Base-by-base conservation (phyloP, 805 yeast species). In the Barnettozyma populi region DNA sequence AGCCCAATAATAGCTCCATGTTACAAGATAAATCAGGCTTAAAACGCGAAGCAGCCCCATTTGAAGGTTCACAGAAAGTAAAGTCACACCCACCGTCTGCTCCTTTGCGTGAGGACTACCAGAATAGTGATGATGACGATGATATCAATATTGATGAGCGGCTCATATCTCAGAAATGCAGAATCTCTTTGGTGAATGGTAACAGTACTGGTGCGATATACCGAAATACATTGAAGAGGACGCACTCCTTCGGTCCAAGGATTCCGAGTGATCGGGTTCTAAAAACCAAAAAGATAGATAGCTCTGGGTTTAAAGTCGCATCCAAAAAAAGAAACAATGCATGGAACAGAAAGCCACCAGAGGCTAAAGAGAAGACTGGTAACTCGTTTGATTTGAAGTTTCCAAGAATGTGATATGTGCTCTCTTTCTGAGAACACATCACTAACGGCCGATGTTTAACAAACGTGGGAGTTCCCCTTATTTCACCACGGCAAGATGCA, bases 341-440 rank as follows among this genome's bases (percentile, higher is more conserved):
- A 18, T 20, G 20, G 37, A 7, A 20, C 5, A 35, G 23, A 35
- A 35, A 14, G 16, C 11, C 14, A 9, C 23, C 10, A 8, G 23
- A 35, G 29, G 13, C 3, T 11, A 16, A 29, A 29, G 32, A 14
- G 9, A 29, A 14, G 7, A 7, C 5, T 16, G 13, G 21, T 14
- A n/a, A 13, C 5, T 47, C 49, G 11, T 51, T 49, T 36, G 53
- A 55, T 18, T 41, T 55, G 36, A 46, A 40, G 36, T 53, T 53
- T 23, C 54, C 57, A 14, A 53, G 45, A 37, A 7, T 47, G 45
- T 41, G 42, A 32, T 24, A 14, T 23, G 25, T n/a, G n/a, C n/a
- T n/a, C n/a, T n/a, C n/a, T n/a, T n/a, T n/a, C n/a, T n/a, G n/a
- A n/a, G n/a, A n/a, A n/a, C n/a, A n/a, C n/a, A n/a, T n/a, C n/a